Conservation (phyloP, 176 grass and related monocot species). For the Lolium rigidum region DNA sequence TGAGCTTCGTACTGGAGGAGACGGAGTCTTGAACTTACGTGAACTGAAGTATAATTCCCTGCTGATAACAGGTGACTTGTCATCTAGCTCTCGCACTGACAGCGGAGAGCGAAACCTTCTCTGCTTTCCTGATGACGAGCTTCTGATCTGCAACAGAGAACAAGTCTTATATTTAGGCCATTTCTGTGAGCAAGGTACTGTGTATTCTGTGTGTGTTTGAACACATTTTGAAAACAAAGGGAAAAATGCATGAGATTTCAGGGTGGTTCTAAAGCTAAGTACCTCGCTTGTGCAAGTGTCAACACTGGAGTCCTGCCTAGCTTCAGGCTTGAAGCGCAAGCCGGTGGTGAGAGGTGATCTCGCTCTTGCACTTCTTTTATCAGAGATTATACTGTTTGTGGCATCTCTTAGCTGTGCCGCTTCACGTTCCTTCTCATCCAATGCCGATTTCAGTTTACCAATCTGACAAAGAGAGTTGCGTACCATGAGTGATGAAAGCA, state of each 20-base stretch:
- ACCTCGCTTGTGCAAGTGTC: conserved; percentile 61
- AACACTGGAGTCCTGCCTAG: conserved; percentile 43
- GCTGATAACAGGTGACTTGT: conserved; percentile 57
- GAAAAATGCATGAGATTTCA: not conserved
- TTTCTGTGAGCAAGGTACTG: not conserved
- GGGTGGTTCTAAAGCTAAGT: not conserved
- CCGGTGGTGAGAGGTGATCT: conserved; percentile 53
- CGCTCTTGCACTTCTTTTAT: conserved; percentile 47
- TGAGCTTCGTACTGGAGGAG: conserved; percentile 64
- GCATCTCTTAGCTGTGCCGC: conserved; percentile 50
- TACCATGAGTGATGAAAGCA: not conserved
- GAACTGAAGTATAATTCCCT: conserved; percentile 50
- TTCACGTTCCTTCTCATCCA: conserved; percentile 75
- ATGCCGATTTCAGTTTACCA: conserved; percentile 63
- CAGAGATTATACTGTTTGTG: conserved; percentile 44
- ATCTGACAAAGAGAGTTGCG: conserved; percentile 52
- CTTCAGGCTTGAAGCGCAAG: conserved; percentile 53
- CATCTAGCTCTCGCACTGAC: conserved; percentile 49
- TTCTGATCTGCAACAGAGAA: conserved; percentile 41
- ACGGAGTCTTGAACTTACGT: conserved; percentile 57
- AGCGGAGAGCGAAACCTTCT: conserved; percentile 67
- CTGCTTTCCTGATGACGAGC: conserved; percentile 71
- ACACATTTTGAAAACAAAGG: not conserved
- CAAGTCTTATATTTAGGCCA: not conserved
- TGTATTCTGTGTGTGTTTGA: too few species aligned